Base-by-base conservation (phyloP, 306 rosid genomes). In the Casuarina glauca region DNA sequence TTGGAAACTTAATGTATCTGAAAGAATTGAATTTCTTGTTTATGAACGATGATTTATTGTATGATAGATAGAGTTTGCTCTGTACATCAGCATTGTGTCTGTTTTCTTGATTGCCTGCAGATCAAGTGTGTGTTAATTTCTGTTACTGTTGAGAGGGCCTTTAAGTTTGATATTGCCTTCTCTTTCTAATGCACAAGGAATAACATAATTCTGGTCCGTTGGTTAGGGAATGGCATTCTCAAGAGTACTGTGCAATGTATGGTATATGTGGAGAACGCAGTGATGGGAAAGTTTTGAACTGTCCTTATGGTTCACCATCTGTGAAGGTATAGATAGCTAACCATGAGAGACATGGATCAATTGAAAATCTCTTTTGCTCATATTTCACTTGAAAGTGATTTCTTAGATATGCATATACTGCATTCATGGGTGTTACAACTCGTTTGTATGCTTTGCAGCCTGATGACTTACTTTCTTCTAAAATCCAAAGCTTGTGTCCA, bases 401-500 rank as follows among this genome's bases (percentile, higher is more conserved):
- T 61, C 50, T 16, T 16, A 17, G 2, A 41, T 62, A 20, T 72
- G 19, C 74, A 68, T 48, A 3, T n/a, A 38, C 60, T 69, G 53
- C 58, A 11, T 55, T 84, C 67, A 55, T 73, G 49, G 68, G 32
- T 69, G 16, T 73, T 61, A 49, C 35, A 55, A 60, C 60, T 58
- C 26, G 15, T 9, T 52, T 9, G 68, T 73, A 50, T 78, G 39
- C 66, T 78, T 51, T 88, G 75, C 92, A 93, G 97, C 98, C 98
- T 9, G 85, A 88, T 38, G 93, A 92, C 55, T 87, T 90, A 7
- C 79, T 92, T n/a, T 94, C 98, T 60, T 90, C 90, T 58, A 94
- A 94, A 89, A 87, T 94, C 62, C 98, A 94, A 89, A 94, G 97
- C 78, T 50, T 94, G 77, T 94, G 98, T 84, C 98, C 98, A 42